Percentiles rank a stretch among this genome's conserved stretches.
Conservation (phyloP, 345 rosid species). For the Linum tenue region DNA sequence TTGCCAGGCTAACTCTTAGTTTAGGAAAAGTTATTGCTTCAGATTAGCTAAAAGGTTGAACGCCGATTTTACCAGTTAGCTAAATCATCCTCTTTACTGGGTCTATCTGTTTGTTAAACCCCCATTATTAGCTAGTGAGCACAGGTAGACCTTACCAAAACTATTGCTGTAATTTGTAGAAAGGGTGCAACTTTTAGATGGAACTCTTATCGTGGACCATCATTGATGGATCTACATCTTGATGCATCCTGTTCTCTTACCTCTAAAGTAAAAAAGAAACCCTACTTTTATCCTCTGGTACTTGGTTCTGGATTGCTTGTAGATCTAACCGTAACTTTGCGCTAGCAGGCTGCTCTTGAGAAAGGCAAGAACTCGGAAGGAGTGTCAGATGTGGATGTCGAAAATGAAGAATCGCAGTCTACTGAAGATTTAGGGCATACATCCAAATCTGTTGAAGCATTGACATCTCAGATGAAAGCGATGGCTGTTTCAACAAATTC, state of each 20-base stretch:
- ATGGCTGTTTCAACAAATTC: slow-evolving; percentile 49
- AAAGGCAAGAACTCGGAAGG: slow-evolving; percentile 47
- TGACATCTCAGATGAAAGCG: slow-evolving; percentile 61
- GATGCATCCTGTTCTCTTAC: neutral
- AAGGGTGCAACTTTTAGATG: neutral
- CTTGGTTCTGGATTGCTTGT: neutral
- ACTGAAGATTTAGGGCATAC: slow-evolving; percentile 23
- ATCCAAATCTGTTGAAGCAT: slow-evolving; percentile 36
- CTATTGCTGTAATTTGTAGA: neutral
- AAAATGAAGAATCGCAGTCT: slow-evolving; percentile 25
- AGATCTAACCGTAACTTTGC: neutral
- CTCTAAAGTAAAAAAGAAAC: neutral
- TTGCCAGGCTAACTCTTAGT: too few species aligned
- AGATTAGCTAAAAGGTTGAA: too few species aligned
- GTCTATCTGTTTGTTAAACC: too few species aligned
- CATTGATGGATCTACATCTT: neutral
- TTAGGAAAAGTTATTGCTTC: too few species aligned
- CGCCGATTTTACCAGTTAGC: too few species aligned
- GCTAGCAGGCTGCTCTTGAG: slow-evolving; percentile 60
- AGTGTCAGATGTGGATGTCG: slow-evolving; percentile 26
- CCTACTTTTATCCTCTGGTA: neutral
- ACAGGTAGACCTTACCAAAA: neutral
- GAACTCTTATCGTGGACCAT: neutral
- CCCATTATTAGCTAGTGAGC: too few species aligned
- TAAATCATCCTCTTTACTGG: too few species aligned